Evolutionary conservation across 139 green algal species (phyloP).

Genomic region (Raphidocelis subcapitata): DNA sequence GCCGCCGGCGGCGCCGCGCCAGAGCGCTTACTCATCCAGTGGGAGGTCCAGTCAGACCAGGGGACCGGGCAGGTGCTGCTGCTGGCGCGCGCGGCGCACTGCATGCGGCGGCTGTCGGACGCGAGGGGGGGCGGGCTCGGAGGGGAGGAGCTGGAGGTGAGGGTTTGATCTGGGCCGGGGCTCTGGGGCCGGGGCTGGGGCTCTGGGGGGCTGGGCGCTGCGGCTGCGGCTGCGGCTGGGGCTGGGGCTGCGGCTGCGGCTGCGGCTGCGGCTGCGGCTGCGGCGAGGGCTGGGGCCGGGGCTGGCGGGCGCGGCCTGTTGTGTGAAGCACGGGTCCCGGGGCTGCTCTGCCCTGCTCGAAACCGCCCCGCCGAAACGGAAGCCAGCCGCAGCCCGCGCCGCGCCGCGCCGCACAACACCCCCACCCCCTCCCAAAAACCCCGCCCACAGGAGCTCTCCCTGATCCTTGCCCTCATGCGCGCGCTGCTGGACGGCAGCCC

Average conservation of each 20-base stretch:
- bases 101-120: slow-evolving; percentile 30
- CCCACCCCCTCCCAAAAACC: neutral
- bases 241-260: neutral
- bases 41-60: slow-evolving; percentile 35
- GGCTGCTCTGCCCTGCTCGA: no score
- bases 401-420: no score
- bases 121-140: slow-evolving; percentile 5
- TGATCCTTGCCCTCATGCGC: slow-evolving; percentile 20
- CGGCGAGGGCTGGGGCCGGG: no score
- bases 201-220: neutral
- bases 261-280: no score
- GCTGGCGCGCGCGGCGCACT: slow-evolving; percentile 48
- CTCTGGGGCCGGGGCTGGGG: no score
- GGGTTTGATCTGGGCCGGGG: slow-evolving; percentile 25
- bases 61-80: slow-evolving; percentile 52
- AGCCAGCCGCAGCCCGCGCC: no score
- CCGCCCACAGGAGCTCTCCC: slow-evolving; percentile 15
- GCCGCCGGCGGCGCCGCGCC: neutral
- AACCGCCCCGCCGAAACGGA: no score
- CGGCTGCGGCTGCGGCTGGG: neutral
- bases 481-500: slow-evolving; percentile 15
- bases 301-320: no score
- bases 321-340: no score
- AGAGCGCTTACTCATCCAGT: slow-evolving; percentile 39
- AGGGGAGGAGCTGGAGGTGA: slow-evolving; percentile 13